Evolutionary conservation across 345 rosid species (phyloP).

Genomic region (Populus simonii): DNA sequence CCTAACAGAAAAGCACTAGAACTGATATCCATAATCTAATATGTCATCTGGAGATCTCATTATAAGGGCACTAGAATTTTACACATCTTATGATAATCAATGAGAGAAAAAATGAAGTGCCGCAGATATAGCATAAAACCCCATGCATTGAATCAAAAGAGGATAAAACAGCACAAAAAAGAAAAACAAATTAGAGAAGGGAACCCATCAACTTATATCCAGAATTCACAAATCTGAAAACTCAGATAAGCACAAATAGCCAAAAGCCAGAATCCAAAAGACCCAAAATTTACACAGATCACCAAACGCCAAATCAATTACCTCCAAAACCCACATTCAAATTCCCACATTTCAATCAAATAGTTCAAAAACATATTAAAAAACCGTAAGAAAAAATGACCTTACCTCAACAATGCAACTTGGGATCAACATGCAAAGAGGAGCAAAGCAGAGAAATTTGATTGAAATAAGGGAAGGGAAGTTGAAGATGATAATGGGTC

Average conservation of each 20-base stretch:
- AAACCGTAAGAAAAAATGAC: background rate
- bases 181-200: too few species aligned
- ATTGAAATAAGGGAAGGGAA: conserved; percentile 12
- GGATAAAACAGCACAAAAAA: too few species aligned
- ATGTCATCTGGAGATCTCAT: too few species aligned
- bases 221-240: too few species aligned
- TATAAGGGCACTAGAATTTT: too few species aligned
- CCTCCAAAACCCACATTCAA: background rate
- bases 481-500: background rate
- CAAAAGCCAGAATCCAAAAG: background rate
- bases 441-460: background rate
- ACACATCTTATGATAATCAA: too few species aligned
- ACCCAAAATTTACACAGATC: background rate
- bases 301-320: background rate
- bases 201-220: too few species aligned
- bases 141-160: too few species aligned
- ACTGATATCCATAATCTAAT: too few species aligned
- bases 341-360: conserved; percentile 14
- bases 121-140: too few species aligned
- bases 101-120: too few species aligned
- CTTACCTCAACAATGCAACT: conserved; percentile 29
- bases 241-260: background rate
- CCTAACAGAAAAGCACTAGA: too few species aligned
- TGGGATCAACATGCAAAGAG: background rate
- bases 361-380: background rate